phyloP scores from a whole-genome alignment of 164 flowering plant genomes.

The Pachysandra terminalis region DNA sequence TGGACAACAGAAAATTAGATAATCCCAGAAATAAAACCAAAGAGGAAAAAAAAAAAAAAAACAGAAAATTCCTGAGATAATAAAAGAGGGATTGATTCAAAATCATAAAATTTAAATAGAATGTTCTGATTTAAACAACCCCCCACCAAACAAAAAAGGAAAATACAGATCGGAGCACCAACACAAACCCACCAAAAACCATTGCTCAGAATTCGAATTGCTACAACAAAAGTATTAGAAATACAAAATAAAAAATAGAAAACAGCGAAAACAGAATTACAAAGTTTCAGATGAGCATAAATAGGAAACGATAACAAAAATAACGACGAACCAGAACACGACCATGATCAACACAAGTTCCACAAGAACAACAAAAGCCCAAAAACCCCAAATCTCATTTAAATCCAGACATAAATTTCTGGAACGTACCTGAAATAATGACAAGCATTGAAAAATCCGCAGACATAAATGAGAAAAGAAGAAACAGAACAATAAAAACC shows the following conservation, averaged over 20 bases:
- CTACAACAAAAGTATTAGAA: not conserved
- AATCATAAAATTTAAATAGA: not conserved
- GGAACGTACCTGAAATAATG: not conserved
- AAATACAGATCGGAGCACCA: not conserved
- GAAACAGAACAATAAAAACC: not conserved
- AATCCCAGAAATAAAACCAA: not conserved
- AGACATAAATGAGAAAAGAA: not conserved
- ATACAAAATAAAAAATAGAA: too few species aligned
- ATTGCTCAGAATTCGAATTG: not conserved
- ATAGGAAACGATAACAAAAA: too few species aligned
- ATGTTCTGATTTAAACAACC: too few species aligned
- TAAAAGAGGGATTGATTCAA: not conserved
- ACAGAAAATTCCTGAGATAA: too few species aligned
- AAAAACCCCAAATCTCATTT: not conserved
- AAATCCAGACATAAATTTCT: not conserved
- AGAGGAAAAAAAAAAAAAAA: not conserved
- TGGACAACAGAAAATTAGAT: not conserved
- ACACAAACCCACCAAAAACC: not conserved
- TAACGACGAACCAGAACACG: not conserved
- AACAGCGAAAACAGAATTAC: not conserved
- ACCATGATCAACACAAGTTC: slow-evolving; percentile 2
- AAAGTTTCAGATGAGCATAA: not conserved
- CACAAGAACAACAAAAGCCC: not conserved
- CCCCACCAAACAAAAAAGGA: too few species aligned
- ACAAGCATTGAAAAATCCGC: too few species aligned